Percentiles rank a stretch among this genome's conserved stretches.
phyloP scores from a whole-genome alignment of 179 eudicot genomes.

The Patellifolia procumbens region DNA sequence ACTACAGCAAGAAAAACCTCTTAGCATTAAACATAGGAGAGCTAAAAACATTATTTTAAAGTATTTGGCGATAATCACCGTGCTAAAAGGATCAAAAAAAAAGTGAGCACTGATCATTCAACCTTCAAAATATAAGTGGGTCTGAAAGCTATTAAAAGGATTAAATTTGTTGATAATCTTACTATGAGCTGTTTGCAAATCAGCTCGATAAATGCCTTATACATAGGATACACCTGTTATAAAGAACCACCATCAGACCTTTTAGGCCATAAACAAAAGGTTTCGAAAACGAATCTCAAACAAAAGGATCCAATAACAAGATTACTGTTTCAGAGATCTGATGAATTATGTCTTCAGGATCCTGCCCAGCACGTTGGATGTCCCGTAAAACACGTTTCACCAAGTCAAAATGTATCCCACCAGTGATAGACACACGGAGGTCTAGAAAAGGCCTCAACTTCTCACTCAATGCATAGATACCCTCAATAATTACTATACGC shows the following conservation, averaged over 20 bases:
- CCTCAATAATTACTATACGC: slow-evolving; percentile 85
- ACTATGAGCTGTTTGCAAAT: slow-evolving; percentile 87
- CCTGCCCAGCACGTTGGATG: slow-evolving; percentile 97
- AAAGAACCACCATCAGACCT: slow-evolving; percentile 18
- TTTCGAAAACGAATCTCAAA: neutral
- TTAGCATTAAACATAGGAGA: slow-evolving; percentile 36
- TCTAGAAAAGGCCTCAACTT: slow-evolving; percentile 79
- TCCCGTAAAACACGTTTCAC: slow-evolving; percentile 93
- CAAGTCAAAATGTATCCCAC: slow-evolving; percentile 96
- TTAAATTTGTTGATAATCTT: slow-evolving; percentile 87
- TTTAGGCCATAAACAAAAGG: neutral
- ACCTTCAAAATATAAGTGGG: slow-evolving; percentile 94
- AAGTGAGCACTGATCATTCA: neutral
- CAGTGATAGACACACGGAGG: slow-evolving; percentile 95
- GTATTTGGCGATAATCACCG: neutral
- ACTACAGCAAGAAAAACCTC: slow-evolving; percentile 54
- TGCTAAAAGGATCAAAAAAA: neutral
- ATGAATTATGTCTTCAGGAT: slow-evolving; percentile 96
- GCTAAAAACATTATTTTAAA: slow-evolving; percentile 27
- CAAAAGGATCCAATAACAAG: neutral
- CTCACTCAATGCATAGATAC: slow-evolving; percentile 92
- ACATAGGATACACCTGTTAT: slow-evolving; percentile 93
- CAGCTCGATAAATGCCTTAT: slow-evolving; percentile 95
- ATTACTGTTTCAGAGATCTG: slow-evolving; percentile 91
- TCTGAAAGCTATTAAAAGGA: slow-evolving; percentile 91